Evolutionary conservation across 2,329 filamentous ascomycete species (phyloP).

Genomic region (Fusarium pseudocircinatum): DNA sequence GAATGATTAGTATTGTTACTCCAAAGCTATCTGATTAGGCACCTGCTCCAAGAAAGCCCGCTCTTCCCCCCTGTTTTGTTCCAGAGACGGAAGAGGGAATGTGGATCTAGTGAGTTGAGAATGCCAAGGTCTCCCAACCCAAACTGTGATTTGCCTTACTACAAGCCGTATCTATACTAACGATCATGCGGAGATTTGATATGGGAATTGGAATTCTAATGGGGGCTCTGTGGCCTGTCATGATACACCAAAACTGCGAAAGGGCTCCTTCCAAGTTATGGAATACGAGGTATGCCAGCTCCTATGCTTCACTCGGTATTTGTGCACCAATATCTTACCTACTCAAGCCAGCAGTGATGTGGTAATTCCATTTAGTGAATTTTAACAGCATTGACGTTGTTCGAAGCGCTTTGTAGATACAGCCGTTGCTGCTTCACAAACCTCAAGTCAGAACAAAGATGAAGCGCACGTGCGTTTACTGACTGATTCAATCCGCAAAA

Average conservation of each 20-base stretch:
- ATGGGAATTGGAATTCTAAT: no score
- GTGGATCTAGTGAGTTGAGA: not conserved
- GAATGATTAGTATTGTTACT: not conserved
- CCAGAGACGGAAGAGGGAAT: not conserved
- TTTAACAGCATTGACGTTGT: not conserved
- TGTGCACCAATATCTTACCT: no score
- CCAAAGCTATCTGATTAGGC: not conserved
- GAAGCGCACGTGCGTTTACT: no score
- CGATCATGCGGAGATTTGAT: no score
- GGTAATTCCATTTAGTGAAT: no score
- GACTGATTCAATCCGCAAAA: not conserved
- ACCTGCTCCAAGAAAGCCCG: not conserved
- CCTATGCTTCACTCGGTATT: no score
- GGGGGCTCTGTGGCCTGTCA: not conserved
- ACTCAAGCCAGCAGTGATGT: not conserved
- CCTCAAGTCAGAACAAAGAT: not conserved
- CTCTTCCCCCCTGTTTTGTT: not conserved
- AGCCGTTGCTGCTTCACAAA: not conserved
- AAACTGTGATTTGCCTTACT: not conserved
- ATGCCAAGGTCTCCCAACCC: not conserved
- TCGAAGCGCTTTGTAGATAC: not conserved
- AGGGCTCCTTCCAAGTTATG: not conserved
- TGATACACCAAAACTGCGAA: not conserved
- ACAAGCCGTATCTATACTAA: not conserved
- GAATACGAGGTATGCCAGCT: no score